A percentile compares a stretch with the other conserved stretches of the same genome.
phyloP scores from a whole-genome alignment of 345 rosid species.

The Diplotaxis tenuifolia region DNA sequence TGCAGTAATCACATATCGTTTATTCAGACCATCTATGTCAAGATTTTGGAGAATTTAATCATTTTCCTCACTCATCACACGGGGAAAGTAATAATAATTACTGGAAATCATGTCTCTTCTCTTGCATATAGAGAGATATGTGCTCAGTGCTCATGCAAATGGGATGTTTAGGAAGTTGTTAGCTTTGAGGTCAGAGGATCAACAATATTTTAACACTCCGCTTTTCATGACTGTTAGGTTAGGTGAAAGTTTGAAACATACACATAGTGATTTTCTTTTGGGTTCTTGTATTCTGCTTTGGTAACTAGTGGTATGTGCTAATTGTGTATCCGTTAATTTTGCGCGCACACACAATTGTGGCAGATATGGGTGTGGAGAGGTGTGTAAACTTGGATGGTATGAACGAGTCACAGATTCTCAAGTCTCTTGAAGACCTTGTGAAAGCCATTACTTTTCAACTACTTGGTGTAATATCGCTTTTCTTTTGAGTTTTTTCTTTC shows the following conservation, averaged over 20 bases:
- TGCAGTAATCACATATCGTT: background rate
- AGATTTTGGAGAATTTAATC: background rate
- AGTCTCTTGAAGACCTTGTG: slow-evolving; percentile 63
- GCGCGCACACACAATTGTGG: too few relatives aligned
- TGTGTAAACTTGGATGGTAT: slow-evolving; percentile 61
- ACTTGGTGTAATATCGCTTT: background rate
- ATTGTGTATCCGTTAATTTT: background rate
- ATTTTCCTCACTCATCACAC: too few relatives aligned
- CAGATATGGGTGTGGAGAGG: slow-evolving; percentile 74
- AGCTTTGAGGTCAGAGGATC: background rate
- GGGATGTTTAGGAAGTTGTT: background rate
- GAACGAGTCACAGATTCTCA: slow-evolving; percentile 52
- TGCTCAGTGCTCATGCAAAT: background rate
- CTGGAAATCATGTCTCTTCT: slow-evolving; percentile 1
- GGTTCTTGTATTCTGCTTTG: background rate
- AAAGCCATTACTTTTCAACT: slow-evolving; percentile 31
- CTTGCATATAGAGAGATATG: background rate
- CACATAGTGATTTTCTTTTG: background rate
- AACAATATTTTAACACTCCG: background rate
- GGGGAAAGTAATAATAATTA: background rate
- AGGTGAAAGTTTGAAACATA: background rate
- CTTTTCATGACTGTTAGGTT: background rate
- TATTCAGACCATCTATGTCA: background rate
- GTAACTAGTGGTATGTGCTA: background rate
- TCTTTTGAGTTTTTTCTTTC: background rate